Evolutionary conservation across 441 rosid genomes (phyloP).

Genomic region (Omphalea diandra): DNA sequence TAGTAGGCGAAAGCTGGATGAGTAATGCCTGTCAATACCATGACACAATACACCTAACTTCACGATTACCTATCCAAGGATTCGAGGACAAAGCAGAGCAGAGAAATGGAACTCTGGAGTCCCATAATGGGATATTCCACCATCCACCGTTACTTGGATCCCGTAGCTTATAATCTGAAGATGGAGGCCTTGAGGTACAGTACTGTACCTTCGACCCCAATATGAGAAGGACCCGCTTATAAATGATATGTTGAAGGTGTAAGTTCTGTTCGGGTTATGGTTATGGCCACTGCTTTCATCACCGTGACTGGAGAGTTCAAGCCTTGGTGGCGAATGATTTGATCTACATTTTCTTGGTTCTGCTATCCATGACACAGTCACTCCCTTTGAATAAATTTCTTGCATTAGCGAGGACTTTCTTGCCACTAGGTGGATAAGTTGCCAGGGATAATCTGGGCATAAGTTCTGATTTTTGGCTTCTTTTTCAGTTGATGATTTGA

Average conservation of each 20-base stretch:
- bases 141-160: neutral
- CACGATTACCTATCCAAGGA: neutral
- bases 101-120: neutral
- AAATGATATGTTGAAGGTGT: neutral
- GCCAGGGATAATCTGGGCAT: conserved; percentile 34
- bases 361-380: conserved; percentile 23
- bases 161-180: neutral
- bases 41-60: neutral
- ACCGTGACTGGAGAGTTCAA: conserved; percentile 2
- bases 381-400: conserved; percentile 12
- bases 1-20: neutral
- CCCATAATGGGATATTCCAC: neutral
- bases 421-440: conserved; percentile 20
- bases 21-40: neutral
- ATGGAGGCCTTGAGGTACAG: neutral
- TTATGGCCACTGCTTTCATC: neutral
- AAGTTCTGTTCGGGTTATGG: neutral
- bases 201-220: neutral
- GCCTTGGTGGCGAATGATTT: neutral
- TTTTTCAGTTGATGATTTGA: neutral
- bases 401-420: conserved; percentile 11
- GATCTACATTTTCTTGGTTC: conserved; percentile 16
- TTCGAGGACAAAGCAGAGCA: neutral
- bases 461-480: neutral
- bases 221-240: neutral